Base-by-base conservation (phyloP, 352 stramenopile species). In the Phytophthora sp. region DNA sequence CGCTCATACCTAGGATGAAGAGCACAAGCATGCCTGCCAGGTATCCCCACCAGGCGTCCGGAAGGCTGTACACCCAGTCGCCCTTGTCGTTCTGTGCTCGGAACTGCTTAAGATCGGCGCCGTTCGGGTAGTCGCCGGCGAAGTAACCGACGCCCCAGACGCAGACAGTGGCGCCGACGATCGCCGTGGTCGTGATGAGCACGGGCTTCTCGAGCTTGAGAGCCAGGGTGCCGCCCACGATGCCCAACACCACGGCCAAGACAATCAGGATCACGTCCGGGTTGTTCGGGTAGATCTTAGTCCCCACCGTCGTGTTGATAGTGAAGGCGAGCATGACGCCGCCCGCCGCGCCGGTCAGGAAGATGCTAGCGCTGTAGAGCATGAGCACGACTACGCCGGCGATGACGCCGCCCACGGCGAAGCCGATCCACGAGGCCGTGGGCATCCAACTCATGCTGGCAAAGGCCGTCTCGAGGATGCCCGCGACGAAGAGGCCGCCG, bases 11-110 rank as follows among this genome's bases (percentile, higher is more conserved):
- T 41, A 90, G n/a, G 9, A 83, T 7, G 42, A 91, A 91, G 27
- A 87, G 62, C 39, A 79, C 69, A 7, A 87, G 4, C 29, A 78
- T 89, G 2, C 72, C 82, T 4, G 68, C 77, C 52, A 95, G 38
- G 63, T 95, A 95, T 13, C 46, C 81, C 86, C 84, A 95, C 84
- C 87, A 94, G 6, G 79, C 81, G 21, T 69, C 70, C 7, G 82
- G 82, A 33, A 95, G 83, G 7, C 73, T 64, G 63, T 94, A 95
- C 12, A 83, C 59, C 65, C 71, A 90, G 11, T 82, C 53, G 33
- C 77, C 79, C 3, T 81, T 61, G 18, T 50, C 62, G 18, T 75
- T 70, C 35, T 66, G 68, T 2, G n/a, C 44, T 50, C 74, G 64
- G 45, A 89, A 87, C 30, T 80, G 61, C 33, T 79, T 74, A 20